A percentile compares a stretch with the other conserved stretches of the same genome.
phyloP scores from a whole-genome alignment of 2,329 filamentous ascomycete species.

The Fusarium continuum region DNA sequence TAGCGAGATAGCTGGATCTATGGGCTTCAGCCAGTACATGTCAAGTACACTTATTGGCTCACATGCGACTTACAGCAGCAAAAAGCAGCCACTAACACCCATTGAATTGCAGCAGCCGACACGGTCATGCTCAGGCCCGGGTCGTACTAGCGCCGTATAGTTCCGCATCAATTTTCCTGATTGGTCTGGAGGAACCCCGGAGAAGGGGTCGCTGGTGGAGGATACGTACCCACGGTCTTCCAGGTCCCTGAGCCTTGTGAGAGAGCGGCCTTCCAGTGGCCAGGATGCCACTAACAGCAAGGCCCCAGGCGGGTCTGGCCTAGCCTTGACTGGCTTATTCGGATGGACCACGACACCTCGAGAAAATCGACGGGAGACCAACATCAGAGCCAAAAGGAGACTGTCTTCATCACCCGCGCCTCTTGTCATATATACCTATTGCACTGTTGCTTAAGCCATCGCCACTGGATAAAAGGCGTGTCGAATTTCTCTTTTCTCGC shows the following conservation, averaged over 20 bases:
- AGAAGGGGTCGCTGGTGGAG: constrained; percentile 36
- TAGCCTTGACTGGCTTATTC: constrained; percentile 49
- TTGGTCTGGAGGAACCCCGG: constrained; percentile 48
- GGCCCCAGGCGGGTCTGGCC: constrained; percentile 31
- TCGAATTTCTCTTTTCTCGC: neutral
- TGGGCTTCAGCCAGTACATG: constrained; percentile 24
- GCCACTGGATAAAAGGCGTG: neutral
- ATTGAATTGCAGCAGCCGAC: constrained; percentile 36
- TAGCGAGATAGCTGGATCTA: constrained; percentile 6
- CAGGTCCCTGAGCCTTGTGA: constrained; percentile 26
- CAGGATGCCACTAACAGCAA: constrained; percentile 34
- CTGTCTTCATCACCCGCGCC: constrained; percentile 39
- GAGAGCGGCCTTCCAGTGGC: constrained; percentile 31
- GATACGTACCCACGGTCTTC: constrained; percentile 35
- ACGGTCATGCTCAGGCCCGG: constrained; percentile 36
- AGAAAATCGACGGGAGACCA: constrained; percentile 49
- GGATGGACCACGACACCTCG: constrained; percentile 53
- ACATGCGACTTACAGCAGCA: constrained; percentile 29
- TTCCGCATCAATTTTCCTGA: constrained; percentile 26
- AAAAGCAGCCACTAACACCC: constrained; percentile 30
- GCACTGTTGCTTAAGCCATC: constrained; percentile 10
- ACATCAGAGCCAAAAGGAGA: constrained; percentile 49
- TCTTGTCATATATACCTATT: constrained; percentile 36
- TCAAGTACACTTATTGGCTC: constrained; percentile 20
- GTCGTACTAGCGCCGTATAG: constrained; percentile 31